A percentile compares a stretch with the other conserved stretches of the same genome.
Evolutionary conservation across 169 alveolate species (phyloP).

Genomic region (Blepharisma undulans): DNA sequence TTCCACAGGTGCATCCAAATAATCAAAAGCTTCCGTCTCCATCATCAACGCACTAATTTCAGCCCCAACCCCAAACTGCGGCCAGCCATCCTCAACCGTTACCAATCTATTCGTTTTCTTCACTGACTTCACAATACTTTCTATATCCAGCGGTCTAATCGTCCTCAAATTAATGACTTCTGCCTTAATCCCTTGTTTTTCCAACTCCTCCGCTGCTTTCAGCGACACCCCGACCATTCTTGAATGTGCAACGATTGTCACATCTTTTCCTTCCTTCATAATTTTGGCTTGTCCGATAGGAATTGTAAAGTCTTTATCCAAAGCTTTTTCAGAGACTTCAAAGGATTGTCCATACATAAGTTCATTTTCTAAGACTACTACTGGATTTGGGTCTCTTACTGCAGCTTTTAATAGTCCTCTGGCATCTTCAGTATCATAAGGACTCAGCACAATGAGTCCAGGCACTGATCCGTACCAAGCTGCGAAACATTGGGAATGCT

Average conservation of each 20-base stretch:
- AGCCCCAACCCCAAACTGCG: constrained; percentile 90
- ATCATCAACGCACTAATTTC: constrained; percentile 71
- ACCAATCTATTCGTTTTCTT: constrained; percentile 88
- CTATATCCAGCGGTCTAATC: constrained; percentile 88
- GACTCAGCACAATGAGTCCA: constrained; percentile 89
- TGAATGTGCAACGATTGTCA: constrained; percentile 87
- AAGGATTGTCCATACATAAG: constrained; percentile 84
- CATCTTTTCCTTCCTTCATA: constrained; percentile 84
- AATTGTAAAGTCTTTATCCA: constrained; percentile 74
- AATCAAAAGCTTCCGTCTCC: constrained; percentile 72
- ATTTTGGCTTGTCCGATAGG: constrained; percentile 91
- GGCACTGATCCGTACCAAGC: constrained; percentile 88
- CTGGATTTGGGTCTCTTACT: constrained; percentile 89
- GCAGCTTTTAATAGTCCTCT: constrained; percentile 91
- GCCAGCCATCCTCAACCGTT: constrained; percentile 92
- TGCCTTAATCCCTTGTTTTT: constrained; percentile 78
- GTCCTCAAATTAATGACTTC: constrained; percentile 90
- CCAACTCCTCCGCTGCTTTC: constrained; percentile 86
- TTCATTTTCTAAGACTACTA: constrained; percentile 91
- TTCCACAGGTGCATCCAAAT: constrained; percentile 81
- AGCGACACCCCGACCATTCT: constrained; percentile 84
- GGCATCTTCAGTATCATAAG: constrained; percentile 89
- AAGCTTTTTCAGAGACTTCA: constrained; percentile 81
- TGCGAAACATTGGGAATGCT: constrained; percentile 91
- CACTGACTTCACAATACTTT: constrained; percentile 81